Evolutionary conservation across 257 asterid species (phyloP).

Genomic region (Solanum chmielewskii): DNA sequence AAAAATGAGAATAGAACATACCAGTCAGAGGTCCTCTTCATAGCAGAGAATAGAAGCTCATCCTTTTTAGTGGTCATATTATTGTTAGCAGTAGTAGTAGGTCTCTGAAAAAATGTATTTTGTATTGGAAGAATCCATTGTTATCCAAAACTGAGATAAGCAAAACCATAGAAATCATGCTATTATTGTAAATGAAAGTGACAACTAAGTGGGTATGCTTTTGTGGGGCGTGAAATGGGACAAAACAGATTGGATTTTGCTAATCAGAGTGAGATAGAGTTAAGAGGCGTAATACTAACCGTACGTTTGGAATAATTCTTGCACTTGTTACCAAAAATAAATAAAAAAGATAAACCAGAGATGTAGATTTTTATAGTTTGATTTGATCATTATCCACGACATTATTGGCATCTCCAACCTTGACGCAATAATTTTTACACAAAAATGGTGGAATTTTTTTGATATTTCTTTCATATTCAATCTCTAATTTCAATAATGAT

Average conservation of each 20-base stretch:
- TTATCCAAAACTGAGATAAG: slow-evolving; percentile 6
- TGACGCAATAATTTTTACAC: background rate
- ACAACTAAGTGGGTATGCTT: background rate
- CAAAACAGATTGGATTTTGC: slow-evolving; percentile 19
- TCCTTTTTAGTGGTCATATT: slow-evolving; percentile 54
- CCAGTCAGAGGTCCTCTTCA: slow-evolving; percentile 90
- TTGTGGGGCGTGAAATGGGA: slow-evolving; percentile 23
- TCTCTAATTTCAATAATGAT: background rate
- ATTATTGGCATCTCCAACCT: too few relatives aligned
- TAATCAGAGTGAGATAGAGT: background rate
- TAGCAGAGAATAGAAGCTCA: slow-evolving; percentile 57
- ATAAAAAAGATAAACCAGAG: rapidly evolving
- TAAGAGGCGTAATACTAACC: background rate
- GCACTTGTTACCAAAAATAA: background rate
- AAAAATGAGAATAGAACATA: slow-evolving; percentile 2
- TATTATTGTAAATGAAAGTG: background rate
- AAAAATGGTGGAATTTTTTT: background rate
- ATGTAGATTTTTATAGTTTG: background rate
- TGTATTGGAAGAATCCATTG: background rate
- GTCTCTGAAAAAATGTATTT: background rate
- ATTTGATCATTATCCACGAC: background rate
- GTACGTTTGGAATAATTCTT: background rate
- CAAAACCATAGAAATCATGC: background rate
- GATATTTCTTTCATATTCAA: background rate
- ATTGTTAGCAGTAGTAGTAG: slow-evolving; percentile 2